phyloP scores from a whole-genome alignment of 177 flowering plant species.

The Vitis hybrid region DNA sequence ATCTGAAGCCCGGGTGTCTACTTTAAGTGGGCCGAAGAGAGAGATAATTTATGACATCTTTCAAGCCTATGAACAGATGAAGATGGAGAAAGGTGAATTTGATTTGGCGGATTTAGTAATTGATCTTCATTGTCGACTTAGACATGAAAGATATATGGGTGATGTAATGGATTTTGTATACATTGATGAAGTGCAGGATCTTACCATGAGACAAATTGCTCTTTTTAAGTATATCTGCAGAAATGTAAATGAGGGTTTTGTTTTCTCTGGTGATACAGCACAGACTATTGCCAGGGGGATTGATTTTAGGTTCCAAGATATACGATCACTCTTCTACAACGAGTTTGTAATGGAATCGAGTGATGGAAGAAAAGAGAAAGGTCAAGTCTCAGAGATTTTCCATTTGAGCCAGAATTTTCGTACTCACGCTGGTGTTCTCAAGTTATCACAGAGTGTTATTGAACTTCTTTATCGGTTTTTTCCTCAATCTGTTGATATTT shows the following conservation, averaged over 20 bases:
- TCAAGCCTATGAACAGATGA: slow-evolving; percentile 56
- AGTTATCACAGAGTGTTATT: slow-evolving; percentile 50
- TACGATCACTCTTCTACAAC: slow-evolving; percentile 55
- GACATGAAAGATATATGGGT: slow-evolving; percentile 33
- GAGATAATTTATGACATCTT: slow-evolving; percentile 57
- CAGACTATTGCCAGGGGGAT: slow-evolving; percentile 65
- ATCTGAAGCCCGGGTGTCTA: slow-evolving; percentile 36
- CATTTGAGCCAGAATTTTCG: slow-evolving; percentile 52
- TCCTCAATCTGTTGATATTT: slow-evolving; percentile 47
- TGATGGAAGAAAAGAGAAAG: slow-evolving; percentile 34
- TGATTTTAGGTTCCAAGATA: slow-evolving; percentile 59
- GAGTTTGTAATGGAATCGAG: slow-evolving; percentile 44
- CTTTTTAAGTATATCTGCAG: slow-evolving; percentile 60
- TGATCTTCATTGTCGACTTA: slow-evolving; percentile 55
- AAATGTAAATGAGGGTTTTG: slow-evolving; percentile 56
- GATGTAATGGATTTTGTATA: slow-evolving; percentile 66
- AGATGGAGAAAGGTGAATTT: slow-evolving; percentile 39
- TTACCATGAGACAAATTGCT: slow-evolving; percentile 74
- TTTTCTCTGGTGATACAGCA: slow-evolving; percentile 80
- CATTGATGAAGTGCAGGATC: slow-evolving; percentile 87
- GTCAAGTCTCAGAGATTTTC: slow-evolving; percentile 43
- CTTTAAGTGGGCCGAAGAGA: slow-evolving; percentile 35
- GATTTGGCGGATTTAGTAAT: slow-evolving; percentile 60
- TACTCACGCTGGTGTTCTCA: slow-evolving; percentile 58
- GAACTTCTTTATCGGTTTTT: slow-evolving; percentile 60